Evolutionary conservation across 2,329 filamentous ascomycete genomes (phyloP).

Genomic region (Colletotrichum tropicicola): DNA sequence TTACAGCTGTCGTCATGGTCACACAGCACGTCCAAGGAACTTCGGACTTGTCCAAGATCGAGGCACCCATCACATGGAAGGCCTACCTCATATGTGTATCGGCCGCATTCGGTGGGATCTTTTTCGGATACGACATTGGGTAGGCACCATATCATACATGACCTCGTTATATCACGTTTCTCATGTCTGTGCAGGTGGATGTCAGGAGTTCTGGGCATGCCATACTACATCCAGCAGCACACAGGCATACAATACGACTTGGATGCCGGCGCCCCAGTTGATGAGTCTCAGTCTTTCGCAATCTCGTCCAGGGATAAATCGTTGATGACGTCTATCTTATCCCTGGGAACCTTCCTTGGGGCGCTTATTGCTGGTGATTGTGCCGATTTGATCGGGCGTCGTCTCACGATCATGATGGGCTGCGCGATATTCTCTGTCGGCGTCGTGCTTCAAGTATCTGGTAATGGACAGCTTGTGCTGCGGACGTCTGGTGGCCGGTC

Average conservation of each 20-base stretch:
- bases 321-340: constrained; percentile 73
- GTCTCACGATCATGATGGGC: constrained; percentile 65
- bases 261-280: neutral
- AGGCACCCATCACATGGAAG: constrained; percentile 57
- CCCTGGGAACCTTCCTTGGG: constrained; percentile 71
- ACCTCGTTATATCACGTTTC: too few relatives aligned
- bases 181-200: too few relatives aligned
- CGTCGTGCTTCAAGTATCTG: constrained; percentile 67
- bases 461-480: constrained; percentile 57
- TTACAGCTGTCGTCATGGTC: too few relatives aligned
- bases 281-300: neutral
- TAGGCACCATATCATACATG: too few relatives aligned
- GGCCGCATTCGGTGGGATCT: constrained; percentile 64
- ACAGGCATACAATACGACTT: constrained; percentile 38
- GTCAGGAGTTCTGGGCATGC: constrained; percentile 49
- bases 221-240: constrained; percentile 45
- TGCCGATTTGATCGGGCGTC: constrained; percentile 70
- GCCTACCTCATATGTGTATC: constrained; percentile 66
- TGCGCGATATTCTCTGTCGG: constrained; percentile 68
- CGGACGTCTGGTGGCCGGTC: constrained; percentile 71
- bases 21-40: constrained; percentile 36
- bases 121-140: constrained; percentile 64
- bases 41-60: constrained; percentile 56
- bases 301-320: constrained; percentile 32
- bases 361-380: constrained; percentile 72